Evolutionary conservation across 1,284 basidiomycete genomes (phyloP), one percentile per base, ranked within the genome.

Genomic region (Exobasidium rhododendri): DNA sequence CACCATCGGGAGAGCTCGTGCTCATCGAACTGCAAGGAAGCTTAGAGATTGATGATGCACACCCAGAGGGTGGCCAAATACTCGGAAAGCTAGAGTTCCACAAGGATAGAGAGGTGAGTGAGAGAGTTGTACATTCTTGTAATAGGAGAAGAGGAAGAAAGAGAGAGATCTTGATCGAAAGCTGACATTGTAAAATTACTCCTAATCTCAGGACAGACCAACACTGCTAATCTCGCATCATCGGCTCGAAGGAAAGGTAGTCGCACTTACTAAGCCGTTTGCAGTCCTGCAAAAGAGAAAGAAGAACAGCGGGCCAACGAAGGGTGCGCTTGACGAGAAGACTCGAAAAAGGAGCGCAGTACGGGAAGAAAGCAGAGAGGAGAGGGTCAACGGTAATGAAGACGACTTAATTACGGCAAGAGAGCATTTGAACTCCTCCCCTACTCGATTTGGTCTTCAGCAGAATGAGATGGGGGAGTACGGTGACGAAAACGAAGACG

Each of bases 221-320:
- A 90, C 87, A 0, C 83, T 96, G 3, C 82, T 85, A 64, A 88
- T 96, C 61, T 92, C 92, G 5, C 88, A 94, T 80, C 90, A 96
- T 75, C 83, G 92, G 17, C 85, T 96, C 0, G 92, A 96, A 76
- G 92, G 92, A 52, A 91, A 90, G 75, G 83, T 94, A 60, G 84
- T 87, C 40, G 84, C 83, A 46, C 83, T 96, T 1, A 57, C 65
- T 0, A 51, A 59, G 24, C 77, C 77, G 1, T 35, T 78, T 3
- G 75, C 77, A 10, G 70, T 79, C 3, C 56, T 78, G 1, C 61
- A 75, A 58, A 78, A 78, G 63, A 55, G 52, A 28, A 57, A 50
- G 44, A 24, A 50, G 14, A 50, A 26, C 10, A 47, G 24, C 24
- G 24, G 10, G 14, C 13, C n/a, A 3, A 26, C 13, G 2, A 28